Conservation (phyloP, 768 basidiomycete species). For the Exidia glandulosa region DNA sequence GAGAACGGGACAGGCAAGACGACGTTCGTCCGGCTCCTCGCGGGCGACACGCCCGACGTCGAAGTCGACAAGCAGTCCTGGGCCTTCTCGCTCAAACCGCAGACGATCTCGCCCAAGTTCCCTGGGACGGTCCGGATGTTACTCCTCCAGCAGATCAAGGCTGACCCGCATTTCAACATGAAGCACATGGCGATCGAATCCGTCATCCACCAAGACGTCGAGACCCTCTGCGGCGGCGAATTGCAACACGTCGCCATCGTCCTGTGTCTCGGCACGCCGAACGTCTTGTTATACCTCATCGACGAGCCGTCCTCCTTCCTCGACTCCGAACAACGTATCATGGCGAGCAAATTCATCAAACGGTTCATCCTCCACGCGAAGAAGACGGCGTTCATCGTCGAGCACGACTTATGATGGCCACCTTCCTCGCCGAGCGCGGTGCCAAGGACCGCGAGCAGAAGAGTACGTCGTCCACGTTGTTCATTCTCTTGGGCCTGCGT, state of each 20-base stretch:
- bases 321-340: conserved; percentile 99
- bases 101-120: conserved; percentile 97
- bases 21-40: conserved; percentile 90
- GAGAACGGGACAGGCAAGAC: conserved; percentile 99
- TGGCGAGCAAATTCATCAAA: conserved; percentile 95
- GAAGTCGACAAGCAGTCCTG: conserved; percentile 74
- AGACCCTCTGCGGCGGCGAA: conserved; percentile 98
- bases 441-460: neutral
- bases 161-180: conserved; percentile 93
- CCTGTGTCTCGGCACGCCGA: conserved; percentile 81
- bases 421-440: conserved; percentile 91
- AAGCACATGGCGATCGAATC: conserved; percentile 95
- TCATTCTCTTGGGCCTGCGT: no score
- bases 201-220: conserved; percentile 96
- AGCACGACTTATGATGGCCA: conserved; percentile 99
- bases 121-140: conserved; percentile 91
- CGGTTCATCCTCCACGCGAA: conserved; percentile 94
- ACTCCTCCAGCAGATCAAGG: conserved; percentile 87
- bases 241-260: conserved; percentile 95
- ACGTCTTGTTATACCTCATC: conserved; percentile 82
- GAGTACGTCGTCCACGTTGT: neutral
- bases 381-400: conserved; percentile 97
- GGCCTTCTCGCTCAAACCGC: conserved; percentile 91
- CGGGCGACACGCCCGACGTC: conserved; percentile 83
- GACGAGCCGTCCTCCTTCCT: conserved; percentile 83